Base-by-base conservation (phyloP, 305 asterid species). In the Fraxinus greggii region DNA sequence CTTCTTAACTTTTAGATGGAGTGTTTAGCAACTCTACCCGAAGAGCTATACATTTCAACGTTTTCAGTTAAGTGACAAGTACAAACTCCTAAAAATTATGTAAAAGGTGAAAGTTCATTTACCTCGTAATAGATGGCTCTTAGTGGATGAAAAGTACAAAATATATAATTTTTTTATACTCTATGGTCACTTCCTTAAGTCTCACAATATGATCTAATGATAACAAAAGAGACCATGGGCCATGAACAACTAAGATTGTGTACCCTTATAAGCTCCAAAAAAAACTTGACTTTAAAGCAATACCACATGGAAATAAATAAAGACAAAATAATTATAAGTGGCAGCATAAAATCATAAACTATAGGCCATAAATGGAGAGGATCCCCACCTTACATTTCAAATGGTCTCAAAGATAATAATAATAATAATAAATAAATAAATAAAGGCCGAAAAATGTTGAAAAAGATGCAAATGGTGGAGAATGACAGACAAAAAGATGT, bases 381-480 rank as follows among this genome's bases (percentile, higher is more conserved):
- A 67, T 77, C 26, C 45, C 69, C 75, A 79, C 82, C 31, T 83
- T 85, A n/a, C 80, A 81, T 80, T 81, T 45, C 89, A 85, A 36
- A 69, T 29, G 69, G 32, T 28, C 77, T 42, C 59, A 29, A 17
- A 75, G 21, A 72, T 26, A 33, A 36, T 36, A 36, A 35, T 35
- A 35, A 32, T 32, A 36, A n/a, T n/a, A 26, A 36, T 35, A 35
- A 35, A 5, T 4, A 31, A 31, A 54, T 19, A 83, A 76, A 69
- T 36, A 9, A 81, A 36, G 35, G 23, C 12, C 8, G 32, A 24
- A 76, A 81, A 79, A 76, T 72, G 56, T 15, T 75, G 87, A 85
- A 81, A 86, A 87, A 81, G 84, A 88, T 80, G 85, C 79, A 70
- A 80, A 75, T 82, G 88, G 88, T 74, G 29, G 80, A 83, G 81